Evolutionary conservation across 2,329 filamentous ascomycete species (phyloP).

Genomic region (Pseudogymnoascus sp.): DNA sequence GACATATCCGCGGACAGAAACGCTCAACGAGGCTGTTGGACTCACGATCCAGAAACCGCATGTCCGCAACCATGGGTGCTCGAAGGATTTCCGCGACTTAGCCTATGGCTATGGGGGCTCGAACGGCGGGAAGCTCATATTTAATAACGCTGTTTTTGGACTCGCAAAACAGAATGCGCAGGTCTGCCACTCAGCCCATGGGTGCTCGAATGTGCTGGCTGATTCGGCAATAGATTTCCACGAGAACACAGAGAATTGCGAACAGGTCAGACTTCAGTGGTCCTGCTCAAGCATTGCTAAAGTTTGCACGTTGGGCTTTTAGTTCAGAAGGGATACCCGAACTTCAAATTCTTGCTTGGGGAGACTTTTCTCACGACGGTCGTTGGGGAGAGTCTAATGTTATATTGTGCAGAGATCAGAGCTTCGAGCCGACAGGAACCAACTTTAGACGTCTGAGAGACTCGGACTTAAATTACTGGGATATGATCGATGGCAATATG

Average conservation of each 20-base stretch:
- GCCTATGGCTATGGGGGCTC: no score
- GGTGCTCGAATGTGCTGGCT: neutral
- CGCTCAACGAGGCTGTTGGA: neutral
- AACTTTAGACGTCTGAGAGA: neutral
- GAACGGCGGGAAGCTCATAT: no score
- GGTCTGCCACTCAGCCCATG: neutral
- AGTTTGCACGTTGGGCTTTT: neutral
- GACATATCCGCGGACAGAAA: neutral
- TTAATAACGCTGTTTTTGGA: no score
- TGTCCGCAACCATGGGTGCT: no score
- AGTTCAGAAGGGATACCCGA: neutral
- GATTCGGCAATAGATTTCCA: neutral
- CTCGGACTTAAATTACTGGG: neutral
- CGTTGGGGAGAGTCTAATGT: neutral
- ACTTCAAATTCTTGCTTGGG: neutral
- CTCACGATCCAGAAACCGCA: no score
- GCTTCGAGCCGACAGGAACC: neutral
- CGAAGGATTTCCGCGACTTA: no score
- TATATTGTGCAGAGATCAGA: neutral
- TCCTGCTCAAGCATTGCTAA: neutral
- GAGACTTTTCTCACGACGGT: neutral
- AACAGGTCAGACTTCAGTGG: neutral
- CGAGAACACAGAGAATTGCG: neutral
- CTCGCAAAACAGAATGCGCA: neutral
- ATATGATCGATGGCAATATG: neutral